Evolutionary conservation across 208 protist genomes (phyloP).

Genomic region (Blastocrithidia nonstop): DNA sequence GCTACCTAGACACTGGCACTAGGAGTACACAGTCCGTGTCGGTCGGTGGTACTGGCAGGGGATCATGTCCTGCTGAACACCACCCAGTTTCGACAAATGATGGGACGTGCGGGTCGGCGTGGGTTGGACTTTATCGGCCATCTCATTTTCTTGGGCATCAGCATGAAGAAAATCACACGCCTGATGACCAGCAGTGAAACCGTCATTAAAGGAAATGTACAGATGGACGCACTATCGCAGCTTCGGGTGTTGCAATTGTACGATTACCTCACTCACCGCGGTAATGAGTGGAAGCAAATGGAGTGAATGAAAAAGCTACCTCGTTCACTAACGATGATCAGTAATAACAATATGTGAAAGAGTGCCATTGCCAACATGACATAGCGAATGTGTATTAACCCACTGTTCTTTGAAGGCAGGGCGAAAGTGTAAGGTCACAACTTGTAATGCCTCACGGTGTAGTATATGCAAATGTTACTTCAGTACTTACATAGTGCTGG

Average conservation of each 20-base stretch:
- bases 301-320: background rate
- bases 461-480: constrained; percentile 66
- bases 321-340: no score
- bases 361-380: constrained; percentile 22
- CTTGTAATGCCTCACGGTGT: constrained; percentile 59
- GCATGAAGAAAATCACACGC: constrained; percentile 72
- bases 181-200: constrained; percentile 86
- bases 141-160: constrained; percentile 87
- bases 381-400: constrained; percentile 64
- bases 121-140: constrained; percentile 90
- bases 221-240: constrained; percentile 71
- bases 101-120: constrained; percentile 90
- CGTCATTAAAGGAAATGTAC: constrained; percentile 84
- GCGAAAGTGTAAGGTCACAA: constrained; percentile 39
- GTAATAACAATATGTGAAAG: constrained; percentile 37
- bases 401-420: constrained; percentile 70
- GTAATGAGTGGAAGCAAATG: no score
- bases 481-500: constrained; percentile 62
- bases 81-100: constrained; percentile 91
- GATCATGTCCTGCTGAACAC: constrained; percentile 86
- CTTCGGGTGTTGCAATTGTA: constrained; percentile 75
- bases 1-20: constrained; percentile 90
- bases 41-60: constrained; percentile 86
- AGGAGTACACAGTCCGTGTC: constrained; percentile 92
- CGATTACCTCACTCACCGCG: constrained; percentile 45